Evolutionary conservation across 2,329 filamentous ascomycete species (phyloP), one percentile per base, ranked within the genome.

Genomic region (Colletotrichum sansevieriae): DNA sequence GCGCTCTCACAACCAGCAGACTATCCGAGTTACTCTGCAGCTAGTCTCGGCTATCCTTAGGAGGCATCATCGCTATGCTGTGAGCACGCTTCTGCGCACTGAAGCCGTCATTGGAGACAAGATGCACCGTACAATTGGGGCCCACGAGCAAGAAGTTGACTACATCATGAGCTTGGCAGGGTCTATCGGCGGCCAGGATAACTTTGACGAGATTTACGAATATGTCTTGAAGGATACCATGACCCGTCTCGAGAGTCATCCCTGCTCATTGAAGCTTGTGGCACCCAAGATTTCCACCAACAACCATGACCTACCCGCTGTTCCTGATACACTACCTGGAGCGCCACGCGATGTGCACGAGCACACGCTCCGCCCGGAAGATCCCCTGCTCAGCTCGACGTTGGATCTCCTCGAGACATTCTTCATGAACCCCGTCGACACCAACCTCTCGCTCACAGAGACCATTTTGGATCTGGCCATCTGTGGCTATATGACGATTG

Each of bases 351-450:
- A 85, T 74, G 88, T 87, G 71, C 84, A 82, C 52, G 85, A 80
- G 39, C 90, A 92, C 74, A 89, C 89, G 5, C 82, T 93, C 18
- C 85, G 85, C 62, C 84, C 84, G 1, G 87, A 88, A 63, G 90
- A 90, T 72, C 89, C 86, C 49, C 85, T 90, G 41, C 83, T 90
- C 54, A 88, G 87, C 76, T 88, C 92, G 9, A 82, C 92, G 2
- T 81, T 92, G 10, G 90, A 92, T 49, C 85, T 95, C 8, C 80
- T 99, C 11, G 87, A 91, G 51, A 90, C 86, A 0, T 99, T 98
- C 75, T 94, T 98, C 73, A 87, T 93, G 5, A 99, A 99, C 74
- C 91, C 94, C 3, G 90, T 98, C 3, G 94, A 98, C 73, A 95
- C 92, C 3, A 99, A 99, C 73, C 82, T 99, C 3, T 92, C 92